These are phyloP conservation scores for Ustilaginoidea virens DNA, from an alignment of 2,329 filamentous ascomycete species.

Conservation along the genomic window DNA sequence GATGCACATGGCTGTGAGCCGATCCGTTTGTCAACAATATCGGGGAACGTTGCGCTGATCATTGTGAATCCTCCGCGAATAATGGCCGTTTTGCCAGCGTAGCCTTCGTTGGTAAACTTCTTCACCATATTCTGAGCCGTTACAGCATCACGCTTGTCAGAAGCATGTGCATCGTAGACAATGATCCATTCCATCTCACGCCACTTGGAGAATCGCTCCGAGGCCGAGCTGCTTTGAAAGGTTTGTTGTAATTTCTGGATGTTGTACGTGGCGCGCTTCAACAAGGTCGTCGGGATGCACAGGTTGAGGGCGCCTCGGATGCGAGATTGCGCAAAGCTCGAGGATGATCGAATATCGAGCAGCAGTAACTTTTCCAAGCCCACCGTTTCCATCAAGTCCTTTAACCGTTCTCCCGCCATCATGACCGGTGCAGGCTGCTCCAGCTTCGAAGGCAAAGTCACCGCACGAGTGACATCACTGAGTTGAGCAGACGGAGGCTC, in stretches of 20 bases:
- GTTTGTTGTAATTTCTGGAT: slow-evolving; percentile 77
- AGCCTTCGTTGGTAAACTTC: slow-evolving; percentile 81
- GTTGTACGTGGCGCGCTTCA: slow-evolving; percentile 85
- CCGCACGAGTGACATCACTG: slow-evolving; percentile 19
- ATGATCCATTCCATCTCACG: slow-evolving; percentile 58
- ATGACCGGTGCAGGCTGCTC: slow-evolving; percentile 32
- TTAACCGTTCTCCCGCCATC: slow-evolving; percentile 38
- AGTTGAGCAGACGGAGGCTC: slow-evolving; percentile 21
- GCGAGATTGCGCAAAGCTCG: slow-evolving; percentile 61
- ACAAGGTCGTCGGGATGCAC: slow-evolving; percentile 84
- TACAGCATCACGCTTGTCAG: slow-evolving; percentile 63
- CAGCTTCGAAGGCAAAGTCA: slow-evolving; percentile 35
- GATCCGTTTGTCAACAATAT: slow-evolving; percentile 39
- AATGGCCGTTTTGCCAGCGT: slow-evolving; percentile 56
- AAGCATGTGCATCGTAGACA: slow-evolving; percentile 71
- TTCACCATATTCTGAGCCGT: slow-evolving; percentile 78
- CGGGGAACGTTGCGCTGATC: slow-evolving; percentile 53
- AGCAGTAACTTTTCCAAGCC: slow-evolving; percentile 40
- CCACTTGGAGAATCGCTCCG: slow-evolving; percentile 64
- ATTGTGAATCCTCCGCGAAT: slow-evolving; percentile 68
- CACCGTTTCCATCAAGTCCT: slow-evolving; percentile 34
- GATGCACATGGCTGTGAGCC: slow-evolving; percentile 10
- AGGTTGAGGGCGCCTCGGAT: slow-evolving; percentile 76
- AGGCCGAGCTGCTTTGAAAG: slow-evolving; percentile 58
- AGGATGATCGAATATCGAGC: slow-evolving; percentile 74